These are phyloP conservation scores for Thinopyrum elongatum DNA, from an alignment of 176 grass and related monocot genomes.

Conservation along the genomic window DNA sequence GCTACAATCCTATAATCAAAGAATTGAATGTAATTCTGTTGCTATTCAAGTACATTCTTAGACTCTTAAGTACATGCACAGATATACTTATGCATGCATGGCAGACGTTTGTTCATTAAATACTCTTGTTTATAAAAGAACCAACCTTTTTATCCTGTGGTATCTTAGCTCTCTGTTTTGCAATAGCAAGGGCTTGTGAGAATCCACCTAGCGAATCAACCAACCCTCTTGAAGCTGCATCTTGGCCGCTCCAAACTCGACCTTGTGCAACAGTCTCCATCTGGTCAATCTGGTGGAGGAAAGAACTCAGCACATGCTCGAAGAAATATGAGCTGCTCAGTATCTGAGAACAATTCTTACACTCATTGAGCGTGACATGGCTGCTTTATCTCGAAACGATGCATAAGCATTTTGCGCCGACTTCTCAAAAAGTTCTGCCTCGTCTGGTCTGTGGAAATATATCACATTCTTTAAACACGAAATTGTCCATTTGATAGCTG, in stretches of 20 bases:
- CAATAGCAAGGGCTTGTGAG: conserved; percentile 85
- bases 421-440: conserved; percentile 83
- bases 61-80: not conserved
- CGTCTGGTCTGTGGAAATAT: conserved; percentile 63
- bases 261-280: conserved; percentile 99
- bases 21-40: not conserved
- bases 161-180: conserved; percentile 93
- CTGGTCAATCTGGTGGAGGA: conserved; percentile 70
- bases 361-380: conserved; percentile 83
- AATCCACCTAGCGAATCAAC: conserved; percentile 94
- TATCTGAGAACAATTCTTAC: conserved; percentile 47
- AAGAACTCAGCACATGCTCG: conserved; percentile 29
- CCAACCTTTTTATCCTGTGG: conserved; percentile 74
- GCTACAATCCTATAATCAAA: not conserved
- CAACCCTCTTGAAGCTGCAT: conserved; percentile 82
- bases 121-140: not conserved
- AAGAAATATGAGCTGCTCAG: conserved; percentile 30
- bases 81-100: not conserved
- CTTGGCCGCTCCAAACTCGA: conserved; percentile 90
- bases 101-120: not conserved
- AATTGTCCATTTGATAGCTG: not conserved
- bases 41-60: not conserved
- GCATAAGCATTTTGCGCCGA: conserved; percentile 75
- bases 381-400: conserved; percentile 94
- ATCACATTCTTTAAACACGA: conserved; percentile 24